phyloP scores from a whole-genome alignment of 179 eudicot species.

The Nepenthes alata region DNA sequence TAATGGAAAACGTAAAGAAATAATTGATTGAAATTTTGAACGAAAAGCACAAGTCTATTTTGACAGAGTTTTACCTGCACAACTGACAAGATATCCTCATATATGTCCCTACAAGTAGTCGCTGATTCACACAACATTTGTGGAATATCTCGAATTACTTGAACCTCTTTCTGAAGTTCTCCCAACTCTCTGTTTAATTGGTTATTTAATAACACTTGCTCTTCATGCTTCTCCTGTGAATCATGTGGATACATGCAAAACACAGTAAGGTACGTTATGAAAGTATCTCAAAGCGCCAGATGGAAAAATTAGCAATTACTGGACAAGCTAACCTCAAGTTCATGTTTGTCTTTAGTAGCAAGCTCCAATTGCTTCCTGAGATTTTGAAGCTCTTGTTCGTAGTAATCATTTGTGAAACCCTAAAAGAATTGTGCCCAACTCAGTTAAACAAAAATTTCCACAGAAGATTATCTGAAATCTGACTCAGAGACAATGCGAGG shows the following conservation, averaged over 20 bases:
- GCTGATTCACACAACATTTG: constrained; percentile 45
- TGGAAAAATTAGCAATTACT: not conserved
- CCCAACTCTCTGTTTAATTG: constrained; percentile 33
- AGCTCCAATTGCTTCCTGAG: constrained; percentile 50
- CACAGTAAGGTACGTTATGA: not conserved
- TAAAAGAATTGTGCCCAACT: constrained; percentile 10
- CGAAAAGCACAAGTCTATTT: too few relatives aligned
- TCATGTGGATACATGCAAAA: not conserved
- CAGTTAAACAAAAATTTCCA: not conserved
- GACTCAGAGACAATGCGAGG: not conserved
- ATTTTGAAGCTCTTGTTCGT: constrained; percentile 46
- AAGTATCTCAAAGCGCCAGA: not conserved
- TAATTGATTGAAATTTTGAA: too few relatives aligned
- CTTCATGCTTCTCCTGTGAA: constrained; percentile 46
- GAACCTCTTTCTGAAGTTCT: constrained; percentile 56
- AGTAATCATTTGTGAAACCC: constrained; percentile 33
- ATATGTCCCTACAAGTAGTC: constrained; percentile 42
- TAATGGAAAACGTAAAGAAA: too few relatives aligned
- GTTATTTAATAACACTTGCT: constrained; percentile 40
- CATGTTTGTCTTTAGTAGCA: constrained; percentile 47
- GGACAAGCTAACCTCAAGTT: constrained; percentile 43
- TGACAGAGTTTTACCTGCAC: constrained; percentile 34
- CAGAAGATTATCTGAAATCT: constrained; percentile 1
- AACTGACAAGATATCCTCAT: constrained; percentile 42
- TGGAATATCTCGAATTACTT: constrained; percentile 40